A percentile compares a stretch with the other conserved stretches of the same genome.
Evolutionary conservation across 2,329 filamentous ascomycete species (phyloP).

Genomic region (Paradendryphiella salina): DNA sequence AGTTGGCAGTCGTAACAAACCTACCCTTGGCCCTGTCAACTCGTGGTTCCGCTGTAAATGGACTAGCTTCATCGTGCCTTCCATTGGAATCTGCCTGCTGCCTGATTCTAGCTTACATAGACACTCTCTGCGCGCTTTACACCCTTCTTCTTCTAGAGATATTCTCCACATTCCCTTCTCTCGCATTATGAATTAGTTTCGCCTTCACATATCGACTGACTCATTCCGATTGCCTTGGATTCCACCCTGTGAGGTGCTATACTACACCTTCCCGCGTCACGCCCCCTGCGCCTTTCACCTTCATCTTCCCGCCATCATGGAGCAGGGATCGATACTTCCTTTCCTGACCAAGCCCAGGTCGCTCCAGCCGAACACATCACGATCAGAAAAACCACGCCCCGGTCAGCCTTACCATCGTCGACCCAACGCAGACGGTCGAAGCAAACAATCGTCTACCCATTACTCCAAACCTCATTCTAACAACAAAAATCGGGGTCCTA

Average conservation of each 20-base stretch:
- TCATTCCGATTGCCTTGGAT: not conserved
- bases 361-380: constrained; percentile 3
- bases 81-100: constrained; percentile 18
- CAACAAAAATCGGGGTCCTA: constrained; percentile 20
- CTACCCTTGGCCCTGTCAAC: not conserved
- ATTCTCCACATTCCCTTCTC: no score
- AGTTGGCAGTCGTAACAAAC: not conserved
- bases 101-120: constrained; percentile 12
- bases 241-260: not conserved
- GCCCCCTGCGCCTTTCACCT: not conserved
- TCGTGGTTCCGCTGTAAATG: not conserved
- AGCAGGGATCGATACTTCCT: constrained; percentile 29
- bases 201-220: no score
- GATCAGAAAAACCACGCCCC: constrained; percentile 16
- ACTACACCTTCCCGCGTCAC: not conserved
- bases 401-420: constrained; percentile 23
- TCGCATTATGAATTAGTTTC: no score
- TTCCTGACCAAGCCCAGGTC: constrained; percentile 21
- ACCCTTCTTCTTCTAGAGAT: not conserved
- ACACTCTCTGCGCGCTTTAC: not conserved
- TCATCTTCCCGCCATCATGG: constrained; percentile 17
- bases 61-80: constrained; percentile 4
- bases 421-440: constrained; percentile 5
- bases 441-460: not conserved
- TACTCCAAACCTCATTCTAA: not conserved